Base-by-base conservation (phyloP, 495 filamentous ascomycete species). In the Pyronema omphalodes region DNA sequence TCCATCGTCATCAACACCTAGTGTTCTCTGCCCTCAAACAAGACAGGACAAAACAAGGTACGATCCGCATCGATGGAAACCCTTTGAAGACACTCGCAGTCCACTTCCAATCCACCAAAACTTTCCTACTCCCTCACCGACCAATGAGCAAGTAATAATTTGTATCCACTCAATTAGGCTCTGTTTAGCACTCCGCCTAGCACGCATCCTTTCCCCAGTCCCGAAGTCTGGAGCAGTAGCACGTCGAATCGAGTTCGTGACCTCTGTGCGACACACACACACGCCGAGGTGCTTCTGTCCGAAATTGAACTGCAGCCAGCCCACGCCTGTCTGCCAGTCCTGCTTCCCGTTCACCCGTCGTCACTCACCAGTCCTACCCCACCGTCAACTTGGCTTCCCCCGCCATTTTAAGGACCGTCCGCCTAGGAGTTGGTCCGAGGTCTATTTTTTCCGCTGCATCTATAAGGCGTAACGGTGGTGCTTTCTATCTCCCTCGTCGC, bases 331-430 rank as follows among this genome's bases (percentile, higher is more conserved):
- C 36, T 50, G 23, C 23, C 23, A 2, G 39, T 6, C 12, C 12
- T 17, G 12, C 39, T 37, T 9, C 36, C 46, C 46, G 12, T 52
- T 19, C 43, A 37, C 53, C 46, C 34, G 11, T 40, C 37, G 34
- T 51, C 53, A 51, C 45, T 29, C 1, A n/a, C n/a, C n/a, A n/a
- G n/a, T n/a, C 53, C 53, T 33, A 29, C 47, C 47, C 29, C 19
- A 63, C 60, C 59, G 59, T 50, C 53, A 63, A 47, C 51, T 59
- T 59, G 60, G 58, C 61, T 62, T 59, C 59, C 54, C 58, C 60
- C 40, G 46, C 52, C 59, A 59, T 59, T 44, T 36, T 63, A 51
- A 57, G 53, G 58, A 57, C 48, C 51, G 39, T 59, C 53, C 61
- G 53, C 55, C 54, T 57, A 51, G 57, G 59, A 37, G 57, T 47